A percentile compares a stretch with the other conserved stretches of the same genome.
Evolutionary conservation across 495 filamentous ascomycete species (phyloP).

Genomic region (Chaetomium cochliodes): DNA sequence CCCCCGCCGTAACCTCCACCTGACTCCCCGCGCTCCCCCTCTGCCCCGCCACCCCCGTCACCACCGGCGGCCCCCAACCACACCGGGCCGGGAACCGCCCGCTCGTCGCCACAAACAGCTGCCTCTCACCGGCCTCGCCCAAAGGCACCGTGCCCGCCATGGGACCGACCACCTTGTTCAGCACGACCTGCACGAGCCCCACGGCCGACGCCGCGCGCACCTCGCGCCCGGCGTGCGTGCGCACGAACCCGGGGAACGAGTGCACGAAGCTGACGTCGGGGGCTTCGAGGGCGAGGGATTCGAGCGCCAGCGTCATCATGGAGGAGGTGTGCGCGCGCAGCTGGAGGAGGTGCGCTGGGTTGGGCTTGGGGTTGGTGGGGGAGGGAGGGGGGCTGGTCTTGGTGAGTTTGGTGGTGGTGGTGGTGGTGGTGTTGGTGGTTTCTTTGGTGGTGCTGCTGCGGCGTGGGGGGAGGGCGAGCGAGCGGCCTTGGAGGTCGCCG

Average conservation of each 20-base stretch:
- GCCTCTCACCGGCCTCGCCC: conserved; percentile 54
- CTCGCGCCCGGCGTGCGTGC: conserved; percentile 31
- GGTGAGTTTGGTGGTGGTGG: background rate
- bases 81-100: conserved; percentile 45
- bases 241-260: conserved; percentile 54
- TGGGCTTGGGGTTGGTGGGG: background rate
- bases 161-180: conserved; percentile 21
- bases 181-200: conserved; percentile 7
- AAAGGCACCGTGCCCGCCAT: conserved; percentile 23
- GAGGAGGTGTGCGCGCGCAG: conserved; percentile 47
- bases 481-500: conserved; percentile 46
- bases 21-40: background rate
- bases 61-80: background rate
- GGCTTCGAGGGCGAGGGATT: conserved; percentile 46
- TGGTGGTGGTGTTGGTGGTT: conserved; percentile 14
- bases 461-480: conserved; percentile 1
- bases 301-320: conserved; percentile 53
- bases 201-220: conserved; percentile 3
- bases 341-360: conserved; percentile 24
- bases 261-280: conserved; percentile 60
- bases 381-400: background rate
- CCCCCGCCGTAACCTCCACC: conserved; percentile 23
- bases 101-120: conserved; percentile 55
- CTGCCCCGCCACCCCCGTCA: background rate
- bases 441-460: background rate